These are phyloP conservation scores for Takashimella tepidaria DNA, from an alignment of 1,284 basidiomycete species.

Conservation along the genomic window DNA sequence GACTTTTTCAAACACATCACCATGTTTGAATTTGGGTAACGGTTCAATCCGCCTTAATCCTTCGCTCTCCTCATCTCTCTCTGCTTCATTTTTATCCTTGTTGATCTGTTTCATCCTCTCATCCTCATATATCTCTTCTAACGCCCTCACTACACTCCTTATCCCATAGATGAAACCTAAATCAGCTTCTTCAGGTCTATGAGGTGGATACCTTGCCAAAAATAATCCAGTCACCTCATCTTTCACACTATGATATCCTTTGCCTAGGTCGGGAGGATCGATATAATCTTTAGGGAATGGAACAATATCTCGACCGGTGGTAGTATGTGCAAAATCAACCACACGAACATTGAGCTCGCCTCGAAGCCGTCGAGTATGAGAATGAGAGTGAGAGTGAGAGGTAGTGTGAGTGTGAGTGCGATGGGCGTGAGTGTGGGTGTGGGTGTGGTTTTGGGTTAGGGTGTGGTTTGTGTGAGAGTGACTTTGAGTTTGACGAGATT, in stretches of 20 bases:
- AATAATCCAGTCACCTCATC: slow-evolving; percentile 73
- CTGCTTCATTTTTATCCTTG: too few relatives aligned
- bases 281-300: slow-evolving; percentile 46
- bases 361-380: slow-evolving; percentile 55
- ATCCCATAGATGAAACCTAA: slow-evolving; percentile 90
- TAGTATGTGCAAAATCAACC: slow-evolving; percentile 98
- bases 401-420: slow-evolving; percentile 8
- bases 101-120: too few relatives aligned
- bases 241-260: slow-evolving; percentile 72
- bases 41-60: too few relatives aligned
- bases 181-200: slow-evolving; percentile 81
- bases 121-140: slow-evolving; percentile 77
- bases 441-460: slow-evolving; percentile 6
- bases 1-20: slow-evolving; percentile 35
- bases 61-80: slow-evolving; percentile 11
- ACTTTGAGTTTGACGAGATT: slow-evolving; percentile 5
- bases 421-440: slow-evolving; percentile 4
- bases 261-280: slow-evolving; percentile 52
- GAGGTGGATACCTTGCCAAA: slow-evolving; percentile 86
- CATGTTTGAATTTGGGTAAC: slow-evolving; percentile 21
- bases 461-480: slow-evolving; percentile 8
- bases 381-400: slow-evolving; percentile 10
- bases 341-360: slow-evolving; percentile 94
- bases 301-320: slow-evolving; percentile 87
- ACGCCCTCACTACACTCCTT: slow-evolving; percentile 66